These are phyloP conservation scores for Rhizoclosmatium sp. DNA, from an alignment of 192 early-diverging fungal genomes.

Conservation along the genomic window DNA sequence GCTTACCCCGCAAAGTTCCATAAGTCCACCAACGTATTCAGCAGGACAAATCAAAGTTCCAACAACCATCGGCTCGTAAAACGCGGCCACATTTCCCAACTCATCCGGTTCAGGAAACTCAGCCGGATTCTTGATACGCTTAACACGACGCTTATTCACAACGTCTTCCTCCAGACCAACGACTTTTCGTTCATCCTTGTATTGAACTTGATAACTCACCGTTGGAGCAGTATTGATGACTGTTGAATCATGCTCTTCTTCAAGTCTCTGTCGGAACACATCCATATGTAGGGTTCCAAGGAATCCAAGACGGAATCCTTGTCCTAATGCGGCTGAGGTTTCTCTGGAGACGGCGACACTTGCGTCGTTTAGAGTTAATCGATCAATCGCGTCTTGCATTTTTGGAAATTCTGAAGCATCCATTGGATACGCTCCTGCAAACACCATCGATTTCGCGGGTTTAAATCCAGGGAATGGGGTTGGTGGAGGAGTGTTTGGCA, in stretches of 20 bases:
- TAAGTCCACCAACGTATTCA: slow-evolving; percentile 58
- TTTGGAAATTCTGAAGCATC: slow-evolving; percentile 89
- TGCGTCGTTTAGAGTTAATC: slow-evolving; percentile 95
- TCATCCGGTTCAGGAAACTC: slow-evolving; percentile 88
- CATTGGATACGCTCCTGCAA: slow-evolving; percentile 92
- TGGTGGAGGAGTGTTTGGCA: slow-evolving; percentile 24
- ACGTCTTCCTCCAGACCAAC: slow-evolving; percentile 12
- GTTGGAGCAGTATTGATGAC: slow-evolving; percentile 94
- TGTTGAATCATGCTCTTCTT: slow-evolving; percentile 88
- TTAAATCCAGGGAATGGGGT: slow-evolving; percentile 77
- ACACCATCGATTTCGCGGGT: slow-evolving; percentile 96
- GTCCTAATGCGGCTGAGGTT: slow-evolving; percentile 78
- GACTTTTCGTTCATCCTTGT: slow-evolving; percentile 39
- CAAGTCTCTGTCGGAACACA: slow-evolving; percentile 93
- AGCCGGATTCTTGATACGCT: slow-evolving; percentile 78
- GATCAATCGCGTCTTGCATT: slow-evolving; percentile 89
- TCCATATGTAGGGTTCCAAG: slow-evolving; percentile 98
- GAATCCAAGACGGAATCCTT: slow-evolving; percentile 96
- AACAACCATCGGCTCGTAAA: slow-evolving; percentile 89
- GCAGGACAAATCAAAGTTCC: slow-evolving; percentile 90
- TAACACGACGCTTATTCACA: slow-evolving; percentile 46
- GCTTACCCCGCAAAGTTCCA: slow-evolving; percentile 66
- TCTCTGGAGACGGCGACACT: slow-evolving; percentile 86
- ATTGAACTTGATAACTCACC: slow-evolving; percentile 78
- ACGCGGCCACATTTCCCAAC: slow-evolving; percentile 64